These are phyloP conservation scores for Eucalyptus erythrocorys DNA, from an alignment of 345 rosid genomes.

Conservation along the genomic window DNA sequence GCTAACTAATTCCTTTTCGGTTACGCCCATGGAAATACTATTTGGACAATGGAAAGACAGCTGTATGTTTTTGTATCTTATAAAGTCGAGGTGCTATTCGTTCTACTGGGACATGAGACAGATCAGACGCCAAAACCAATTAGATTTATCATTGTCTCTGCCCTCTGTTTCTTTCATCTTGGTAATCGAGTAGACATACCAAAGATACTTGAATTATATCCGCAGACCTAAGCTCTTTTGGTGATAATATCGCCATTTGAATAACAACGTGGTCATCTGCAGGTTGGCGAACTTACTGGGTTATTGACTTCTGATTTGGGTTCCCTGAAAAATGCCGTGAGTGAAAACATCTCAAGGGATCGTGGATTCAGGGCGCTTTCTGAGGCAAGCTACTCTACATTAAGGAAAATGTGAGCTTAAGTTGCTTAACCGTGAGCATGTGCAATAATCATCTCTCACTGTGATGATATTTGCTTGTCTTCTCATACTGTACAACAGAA, in stretches of 20 bases:
- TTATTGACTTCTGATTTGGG: conserved; percentile 90
- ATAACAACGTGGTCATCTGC: background rate
- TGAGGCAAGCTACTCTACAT: conserved; percentile 86
- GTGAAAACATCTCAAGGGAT: conserved; percentile 88
- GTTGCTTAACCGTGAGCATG: conserved; percentile 12
- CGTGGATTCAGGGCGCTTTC: conserved; percentile 98
- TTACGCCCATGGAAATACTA: background rate
- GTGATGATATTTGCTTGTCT: background rate
- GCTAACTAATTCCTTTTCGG: background rate
- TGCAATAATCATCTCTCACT: background rate
- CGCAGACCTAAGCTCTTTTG: background rate
- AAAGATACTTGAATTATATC: background rate
- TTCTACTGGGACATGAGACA: background rate
- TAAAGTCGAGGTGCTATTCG: background rate
- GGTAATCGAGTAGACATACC: background rate
- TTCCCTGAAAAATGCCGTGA: conserved; percentile 61
- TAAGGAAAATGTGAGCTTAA: conserved; percentile 49
- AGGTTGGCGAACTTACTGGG: conserved; percentile 90
- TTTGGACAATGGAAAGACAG: background rate
- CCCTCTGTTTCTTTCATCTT: background rate
- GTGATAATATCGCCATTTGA: background rate
- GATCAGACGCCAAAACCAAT: background rate
- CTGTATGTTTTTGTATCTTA: background rate
- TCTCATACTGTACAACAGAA: background rate
- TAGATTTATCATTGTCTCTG: background rate